Evolutionary conservation across 768 basidiomycete species (phyloP).

Genomic region (Psilocybe azurescens): DNA sequence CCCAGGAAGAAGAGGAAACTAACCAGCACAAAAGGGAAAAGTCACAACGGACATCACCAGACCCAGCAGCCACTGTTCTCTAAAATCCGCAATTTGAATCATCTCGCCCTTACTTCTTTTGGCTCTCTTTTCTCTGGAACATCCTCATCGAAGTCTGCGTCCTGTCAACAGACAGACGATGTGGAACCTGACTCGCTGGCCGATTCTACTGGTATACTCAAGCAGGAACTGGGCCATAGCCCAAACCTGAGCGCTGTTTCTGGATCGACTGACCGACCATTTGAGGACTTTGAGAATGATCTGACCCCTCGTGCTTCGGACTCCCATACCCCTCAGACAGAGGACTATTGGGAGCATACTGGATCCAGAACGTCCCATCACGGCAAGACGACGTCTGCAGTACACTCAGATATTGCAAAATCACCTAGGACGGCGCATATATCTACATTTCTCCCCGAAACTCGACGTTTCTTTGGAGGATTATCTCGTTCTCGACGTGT

Average conservation of each 20-base stretch:
- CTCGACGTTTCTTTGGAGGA: neutral
- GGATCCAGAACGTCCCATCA: neutral
- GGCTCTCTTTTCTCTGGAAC: conserved; percentile 27
- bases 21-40: neutral
- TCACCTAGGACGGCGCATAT: conserved; percentile 5
- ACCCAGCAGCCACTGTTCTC: conserved; percentile 18
- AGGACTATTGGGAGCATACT: neutral
- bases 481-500: neutral
- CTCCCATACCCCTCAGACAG: neutral
- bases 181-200: neutral
- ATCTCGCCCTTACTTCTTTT: conserved; percentile 22
- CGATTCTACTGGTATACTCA: neutral
- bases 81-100: conserved; percentile 28
- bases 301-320: neutral
- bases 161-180: neutral
- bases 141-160: conserved; percentile 8
- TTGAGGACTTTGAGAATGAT: neutral
- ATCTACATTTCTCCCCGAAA: conserved; percentile 3
- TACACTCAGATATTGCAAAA: neutral
- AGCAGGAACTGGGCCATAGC: neutral
- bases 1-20: neutral
- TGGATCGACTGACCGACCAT: neutral
- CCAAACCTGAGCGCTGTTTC: neutral
- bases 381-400: neutral
- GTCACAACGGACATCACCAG: neutral